Conservation (phyloP, 192 early-diverging fungal genomes). For the Backusella westeae region DNA sequence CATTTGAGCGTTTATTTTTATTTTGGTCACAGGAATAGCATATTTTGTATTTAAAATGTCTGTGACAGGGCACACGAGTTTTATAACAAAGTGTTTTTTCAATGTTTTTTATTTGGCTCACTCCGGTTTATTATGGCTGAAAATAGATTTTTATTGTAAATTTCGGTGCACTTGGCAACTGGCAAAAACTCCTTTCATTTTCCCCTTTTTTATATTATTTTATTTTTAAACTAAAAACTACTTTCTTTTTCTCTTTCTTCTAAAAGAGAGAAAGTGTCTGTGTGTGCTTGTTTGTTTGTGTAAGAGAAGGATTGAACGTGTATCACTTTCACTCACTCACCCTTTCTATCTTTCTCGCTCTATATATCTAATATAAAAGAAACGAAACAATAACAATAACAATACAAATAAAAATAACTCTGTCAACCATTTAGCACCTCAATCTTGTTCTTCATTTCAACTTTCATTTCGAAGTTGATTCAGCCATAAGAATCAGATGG, state of each 20-base stretch:
- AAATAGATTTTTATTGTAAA: background rate
- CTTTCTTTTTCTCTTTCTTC: too few species aligned
- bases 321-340: background rate
- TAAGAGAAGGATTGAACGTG: background rate
- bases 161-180: background rate
- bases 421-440: background rate
- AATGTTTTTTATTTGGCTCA: background rate
- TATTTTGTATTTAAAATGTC: background rate
- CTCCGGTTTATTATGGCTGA: background rate
- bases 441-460: background rate
- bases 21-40: background rate
- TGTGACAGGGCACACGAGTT: background rate
- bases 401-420: background rate
- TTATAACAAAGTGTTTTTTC: background rate
- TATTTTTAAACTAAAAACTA: too few species aligned
- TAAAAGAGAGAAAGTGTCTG: background rate
- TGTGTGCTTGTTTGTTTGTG: background rate
- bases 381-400: background rate
- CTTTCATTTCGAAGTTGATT: background rate
- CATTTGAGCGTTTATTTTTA: background rate
- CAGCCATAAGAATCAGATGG: background rate
- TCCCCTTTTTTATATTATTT: too few species aligned
- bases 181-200: background rate
- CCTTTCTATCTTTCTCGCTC: background rate
- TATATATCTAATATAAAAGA: background rate